Conservation (phyloP, 768 basidiomycete genomes). For the Pulveroboletus sp. region DNA sequence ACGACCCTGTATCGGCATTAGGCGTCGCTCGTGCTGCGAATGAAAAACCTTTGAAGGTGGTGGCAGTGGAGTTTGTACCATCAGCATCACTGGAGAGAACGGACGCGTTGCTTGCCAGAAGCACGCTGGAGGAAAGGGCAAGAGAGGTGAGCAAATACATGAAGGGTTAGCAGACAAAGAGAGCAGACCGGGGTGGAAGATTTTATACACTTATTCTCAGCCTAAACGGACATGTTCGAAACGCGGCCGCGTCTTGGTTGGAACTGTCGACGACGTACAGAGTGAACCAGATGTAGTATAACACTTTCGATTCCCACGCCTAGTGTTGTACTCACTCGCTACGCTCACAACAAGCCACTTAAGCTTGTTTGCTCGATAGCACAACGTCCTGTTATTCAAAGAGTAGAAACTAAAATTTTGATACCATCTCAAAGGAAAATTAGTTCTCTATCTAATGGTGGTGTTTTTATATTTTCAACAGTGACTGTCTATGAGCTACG, state of each 20-base stretch:
- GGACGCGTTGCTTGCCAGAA: conserved; percentile 32
- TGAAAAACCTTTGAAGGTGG: conserved; percentile 15
- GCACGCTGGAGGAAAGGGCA: conserved; percentile 15
- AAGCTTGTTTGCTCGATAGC: too few relatives aligned
- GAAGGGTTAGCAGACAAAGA: not conserved
- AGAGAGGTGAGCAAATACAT: conserved; percentile 17
- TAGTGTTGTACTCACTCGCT: too few relatives aligned
- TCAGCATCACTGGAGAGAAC: conserved; percentile 7
- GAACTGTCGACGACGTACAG: not conserved
- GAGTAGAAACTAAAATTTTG: too few relatives aligned
- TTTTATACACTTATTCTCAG: conserved; percentile 1
- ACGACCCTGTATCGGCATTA: conserved; percentile 15
- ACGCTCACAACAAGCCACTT: too few relatives aligned
- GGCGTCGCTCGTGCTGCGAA: conserved; percentile 18
- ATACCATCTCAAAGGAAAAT: too few relatives aligned
- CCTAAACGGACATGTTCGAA: conserved; percentile 6
- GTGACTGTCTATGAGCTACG: too few relatives aligned
- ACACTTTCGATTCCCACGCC: too few relatives aligned
- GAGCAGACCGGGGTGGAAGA: too few relatives aligned
- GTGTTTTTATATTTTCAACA: too few relatives aligned
- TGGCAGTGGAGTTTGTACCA: not conserved
- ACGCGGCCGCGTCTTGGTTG: conserved; percentile 8
- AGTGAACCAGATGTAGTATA: too few relatives aligned
- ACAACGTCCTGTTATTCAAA: too few relatives aligned
- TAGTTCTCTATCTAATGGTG: too few relatives aligned